A percentile compares a stretch with the other conserved stretches of the same genome.
Evolutionary conservation across 2,329 filamentous ascomycete genomes (phyloP).

Genomic region (Talaromyces atroroseus): DNA sequence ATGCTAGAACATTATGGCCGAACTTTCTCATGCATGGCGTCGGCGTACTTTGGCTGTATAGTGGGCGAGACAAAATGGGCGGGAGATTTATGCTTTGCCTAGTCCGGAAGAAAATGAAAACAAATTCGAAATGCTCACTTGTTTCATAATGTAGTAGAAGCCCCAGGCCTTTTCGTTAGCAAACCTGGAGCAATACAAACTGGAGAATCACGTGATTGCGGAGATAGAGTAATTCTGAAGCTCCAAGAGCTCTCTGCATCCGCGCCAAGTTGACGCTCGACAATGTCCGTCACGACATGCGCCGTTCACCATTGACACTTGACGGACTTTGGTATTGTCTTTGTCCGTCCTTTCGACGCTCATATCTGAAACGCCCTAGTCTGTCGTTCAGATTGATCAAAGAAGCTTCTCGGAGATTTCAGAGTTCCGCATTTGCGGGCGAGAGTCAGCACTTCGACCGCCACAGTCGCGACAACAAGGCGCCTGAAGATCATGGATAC

Average conservation of each 20-base stretch:
- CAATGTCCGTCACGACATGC: slow-evolving; percentile 14
- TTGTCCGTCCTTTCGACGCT: slow-evolving; percentile 31
- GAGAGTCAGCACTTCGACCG: neutral
- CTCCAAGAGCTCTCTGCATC: neutral
- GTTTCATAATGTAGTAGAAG: neutral
- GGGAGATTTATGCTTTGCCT: neutral
- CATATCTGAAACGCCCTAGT: slow-evolving; percentile 17
- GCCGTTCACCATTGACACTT: slow-evolving; percentile 21
- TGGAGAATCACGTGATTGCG: neutral
- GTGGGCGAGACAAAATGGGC: neutral
- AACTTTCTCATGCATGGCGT: slow-evolving; percentile 33
- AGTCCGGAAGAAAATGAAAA: slow-evolving; percentile 19
- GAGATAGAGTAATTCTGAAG: neutral
- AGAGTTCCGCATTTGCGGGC: neutral
- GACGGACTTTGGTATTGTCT: slow-evolving; percentile 40
- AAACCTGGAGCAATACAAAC: neutral
- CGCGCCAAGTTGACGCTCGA: neutral
- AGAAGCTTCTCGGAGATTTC: slow-evolving; percentile 12
- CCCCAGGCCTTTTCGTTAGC: neutral
- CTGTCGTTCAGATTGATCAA: slow-evolving; percentile 13
- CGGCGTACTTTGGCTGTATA: slow-evolving; percentile 27
- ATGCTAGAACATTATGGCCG: slow-evolving; percentile 21
- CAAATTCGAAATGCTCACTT: neutral
- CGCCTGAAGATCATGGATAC: neutral
- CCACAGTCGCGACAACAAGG: neutral